phyloP scores from a whole-genome alignment of 768 basidiomycete species.

The Termitomyces sp. region DNA sequence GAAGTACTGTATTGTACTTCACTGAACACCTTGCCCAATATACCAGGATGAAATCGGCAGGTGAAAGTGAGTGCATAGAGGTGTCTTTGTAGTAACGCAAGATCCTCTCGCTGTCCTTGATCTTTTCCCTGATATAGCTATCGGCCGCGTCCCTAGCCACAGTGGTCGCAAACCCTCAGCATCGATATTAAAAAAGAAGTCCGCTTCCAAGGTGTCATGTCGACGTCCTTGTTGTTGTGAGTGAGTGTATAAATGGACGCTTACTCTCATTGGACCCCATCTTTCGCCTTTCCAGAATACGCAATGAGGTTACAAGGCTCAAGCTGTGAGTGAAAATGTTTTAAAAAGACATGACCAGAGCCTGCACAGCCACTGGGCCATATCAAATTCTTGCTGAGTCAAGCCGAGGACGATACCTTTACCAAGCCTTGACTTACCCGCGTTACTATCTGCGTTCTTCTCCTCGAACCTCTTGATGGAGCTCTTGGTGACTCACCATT shows the following conservation, averaged over 20 bases:
- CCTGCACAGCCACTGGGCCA: neutral
- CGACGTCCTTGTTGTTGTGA: neutral
- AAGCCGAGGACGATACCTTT: too few species aligned
- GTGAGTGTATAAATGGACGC: neutral
- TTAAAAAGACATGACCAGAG: neutral
- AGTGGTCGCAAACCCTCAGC: neutral
- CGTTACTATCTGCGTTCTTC: too few species aligned
- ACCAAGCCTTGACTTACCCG: too few species aligned
- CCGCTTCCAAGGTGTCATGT: neutral
- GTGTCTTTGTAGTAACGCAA: neutral
- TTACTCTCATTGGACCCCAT: neutral
- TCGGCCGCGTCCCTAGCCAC: neutral
- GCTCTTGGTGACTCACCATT: too few species aligned
- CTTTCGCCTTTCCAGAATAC: neutral
- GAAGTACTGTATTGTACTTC: neutral
- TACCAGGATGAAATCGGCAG: neutral
- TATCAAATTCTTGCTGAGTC: too few species aligned
- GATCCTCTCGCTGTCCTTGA: neutral
- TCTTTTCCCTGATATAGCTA: neutral
- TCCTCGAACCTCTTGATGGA: too few species aligned
- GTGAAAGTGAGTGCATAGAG: neutral
- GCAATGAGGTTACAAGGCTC: neutral
- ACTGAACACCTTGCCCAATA: neutral
- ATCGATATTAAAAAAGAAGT: neutral
- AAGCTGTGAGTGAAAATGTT: neutral